Evolutionary conservation across 2,329 filamentous ascomycete genomes (phyloP).

Genomic region (Nannizziopsis arthrosporioides): DNA sequence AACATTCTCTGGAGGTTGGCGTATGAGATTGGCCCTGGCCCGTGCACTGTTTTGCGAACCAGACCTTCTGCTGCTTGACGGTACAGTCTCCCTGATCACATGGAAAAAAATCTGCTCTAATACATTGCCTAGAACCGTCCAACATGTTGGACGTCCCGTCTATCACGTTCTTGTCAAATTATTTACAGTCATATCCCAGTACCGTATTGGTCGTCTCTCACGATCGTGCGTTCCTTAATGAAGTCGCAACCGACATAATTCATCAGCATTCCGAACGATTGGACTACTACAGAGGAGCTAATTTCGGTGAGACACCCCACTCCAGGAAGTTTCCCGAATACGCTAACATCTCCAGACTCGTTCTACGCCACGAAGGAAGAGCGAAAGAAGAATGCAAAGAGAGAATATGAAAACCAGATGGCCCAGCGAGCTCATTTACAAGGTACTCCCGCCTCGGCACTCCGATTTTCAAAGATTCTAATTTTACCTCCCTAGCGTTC

Average conservation of each 20-base stretch:
- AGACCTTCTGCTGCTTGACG: slow-evolving; percentile 83
- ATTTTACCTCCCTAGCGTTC: slow-evolving; percentile 47
- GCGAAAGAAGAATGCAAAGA: slow-evolving; percentile 87
- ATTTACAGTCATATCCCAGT: slow-evolving; percentile 86
- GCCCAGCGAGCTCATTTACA: slow-evolving; percentile 83
- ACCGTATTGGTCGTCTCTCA: slow-evolving; percentile 94
- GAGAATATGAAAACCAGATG: slow-evolving; percentile 99
- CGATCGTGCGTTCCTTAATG: slow-evolving; percentile 97
- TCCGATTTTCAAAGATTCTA: not conserved
- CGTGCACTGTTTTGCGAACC: slow-evolving; percentile 96
- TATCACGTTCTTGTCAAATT: slow-evolving; percentile 93
- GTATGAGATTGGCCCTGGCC: slow-evolving; percentile 91
- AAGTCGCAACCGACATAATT: slow-evolving; percentile 97
- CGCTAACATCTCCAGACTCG: slow-evolving; percentile 45
- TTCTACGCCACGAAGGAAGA: slow-evolving; percentile 98
- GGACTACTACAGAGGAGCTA: slow-evolving; percentile 96
- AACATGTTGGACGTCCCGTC: slow-evolving; percentile 99
- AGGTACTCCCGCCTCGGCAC: slow-evolving; percentile 24
- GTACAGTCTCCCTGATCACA: slow-evolving; percentile 21
- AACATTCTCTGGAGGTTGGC: slow-evolving; percentile 99
- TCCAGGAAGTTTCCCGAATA: not conserved
- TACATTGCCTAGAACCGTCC: slow-evolving; percentile 59
- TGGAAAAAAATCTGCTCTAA: not conserved
- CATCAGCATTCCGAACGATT: slow-evolving; percentile 95
- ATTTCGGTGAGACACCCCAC: slow-evolving; percentile 50